Conservation (phyloP, 768 basidiomycete species). For the Phlebiopsis gigantea region DNA sequence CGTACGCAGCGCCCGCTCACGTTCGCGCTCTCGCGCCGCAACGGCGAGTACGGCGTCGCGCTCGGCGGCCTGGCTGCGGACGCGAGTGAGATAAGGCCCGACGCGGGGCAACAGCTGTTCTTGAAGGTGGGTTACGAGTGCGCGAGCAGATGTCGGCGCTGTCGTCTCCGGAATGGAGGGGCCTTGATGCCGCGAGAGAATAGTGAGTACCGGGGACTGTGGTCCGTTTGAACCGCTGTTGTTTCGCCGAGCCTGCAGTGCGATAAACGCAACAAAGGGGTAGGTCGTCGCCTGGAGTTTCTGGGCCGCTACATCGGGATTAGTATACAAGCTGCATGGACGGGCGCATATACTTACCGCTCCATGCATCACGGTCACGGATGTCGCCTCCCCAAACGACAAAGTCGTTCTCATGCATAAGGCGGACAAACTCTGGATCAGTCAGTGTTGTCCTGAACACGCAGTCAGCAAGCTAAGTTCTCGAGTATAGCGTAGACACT, state of each 20-base stretch:
- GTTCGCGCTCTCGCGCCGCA: constrained; percentile 39
- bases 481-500: constrained; percentile 12
- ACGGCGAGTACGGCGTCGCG: constrained; percentile 33
- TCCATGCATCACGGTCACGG: constrained; percentile 76
- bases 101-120: constrained; percentile 78
- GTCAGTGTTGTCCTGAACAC: constrained; percentile 63
- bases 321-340: not conserved
- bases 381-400: constrained; percentile 93
- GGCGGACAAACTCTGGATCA: constrained; percentile 61
- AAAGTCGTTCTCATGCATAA: constrained; percentile 68
- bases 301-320: constrained; percentile 41
- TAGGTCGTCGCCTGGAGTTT: constrained; percentile 87
- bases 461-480: not conserved
- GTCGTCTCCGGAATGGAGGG: constrained; percentile 38
- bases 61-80: constrained; percentile 47
- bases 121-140: constrained; percentile 62
- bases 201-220: constrained; percentile 55
- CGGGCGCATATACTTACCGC: constrained; percentile 37
- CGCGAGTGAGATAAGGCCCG: constrained; percentile 62
- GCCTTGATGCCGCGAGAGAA: constrained; percentile 85
- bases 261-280: constrained; percentile 89
- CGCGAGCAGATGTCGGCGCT: constrained; percentile 55
- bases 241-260: constrained; percentile 70
- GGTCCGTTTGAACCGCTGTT: constrained; percentile 25
- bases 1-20: constrained; percentile 56